Evolutionary conservation across 768 basidiomycete species (phyloP).

Genomic region (Lyophyllum atratum): DNA sequence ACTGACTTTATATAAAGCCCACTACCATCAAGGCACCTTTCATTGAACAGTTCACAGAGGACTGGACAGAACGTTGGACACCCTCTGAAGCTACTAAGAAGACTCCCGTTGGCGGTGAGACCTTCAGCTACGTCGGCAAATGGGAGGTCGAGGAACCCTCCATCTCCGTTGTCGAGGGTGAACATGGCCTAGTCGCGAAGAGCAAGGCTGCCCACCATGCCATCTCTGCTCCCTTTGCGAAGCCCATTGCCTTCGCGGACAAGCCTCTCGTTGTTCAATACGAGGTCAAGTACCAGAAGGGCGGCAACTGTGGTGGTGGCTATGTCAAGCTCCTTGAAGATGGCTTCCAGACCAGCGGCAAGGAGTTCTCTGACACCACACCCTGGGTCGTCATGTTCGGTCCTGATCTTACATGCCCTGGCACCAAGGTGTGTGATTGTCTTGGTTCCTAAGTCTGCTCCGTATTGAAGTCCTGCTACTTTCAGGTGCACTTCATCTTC

Average conservation of each 20-base stretch:
- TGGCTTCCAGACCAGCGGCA: slow-evolving; percentile 90
- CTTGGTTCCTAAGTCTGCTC: neutral
- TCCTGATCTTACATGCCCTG: slow-evolving; percentile 91
- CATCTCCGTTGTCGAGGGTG: slow-evolving; percentile 75
- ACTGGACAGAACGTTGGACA: slow-evolving; percentile 92
- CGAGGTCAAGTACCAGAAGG: slow-evolving; percentile 99
- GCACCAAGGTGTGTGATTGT: slow-evolving; percentile 67
- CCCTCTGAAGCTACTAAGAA: slow-evolving; percentile 98
- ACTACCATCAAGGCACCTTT: slow-evolving; percentile 85
- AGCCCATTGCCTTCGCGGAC: slow-evolving; percentile 76
- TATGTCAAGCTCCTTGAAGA: slow-evolving; percentile 96
- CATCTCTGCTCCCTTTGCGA: slow-evolving; percentile 88
- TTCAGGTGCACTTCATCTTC: slow-evolving; percentile 98
- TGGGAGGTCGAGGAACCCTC: slow-evolving; percentile 95
- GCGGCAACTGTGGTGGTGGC: slow-evolving; percentile 98
- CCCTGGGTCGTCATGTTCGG: slow-evolving; percentile 98
- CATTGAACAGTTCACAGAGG: slow-evolving; percentile 93
- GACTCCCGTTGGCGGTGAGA: slow-evolving; percentile 94
- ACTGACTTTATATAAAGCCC: slow-evolving; percentile 44
- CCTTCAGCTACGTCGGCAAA: slow-evolving; percentile 94
- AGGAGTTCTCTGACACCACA: slow-evolving; percentile 92
- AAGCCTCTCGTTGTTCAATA: slow-evolving; percentile 96
- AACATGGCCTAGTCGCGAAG: slow-evolving; percentile 93
- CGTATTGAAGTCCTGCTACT: slow-evolving; percentile 4
- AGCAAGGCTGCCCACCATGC: slow-evolving; percentile 98